Evolutionary conservation across 345 rosid species (phyloP).

Genomic region (Linum tenue): DNA sequence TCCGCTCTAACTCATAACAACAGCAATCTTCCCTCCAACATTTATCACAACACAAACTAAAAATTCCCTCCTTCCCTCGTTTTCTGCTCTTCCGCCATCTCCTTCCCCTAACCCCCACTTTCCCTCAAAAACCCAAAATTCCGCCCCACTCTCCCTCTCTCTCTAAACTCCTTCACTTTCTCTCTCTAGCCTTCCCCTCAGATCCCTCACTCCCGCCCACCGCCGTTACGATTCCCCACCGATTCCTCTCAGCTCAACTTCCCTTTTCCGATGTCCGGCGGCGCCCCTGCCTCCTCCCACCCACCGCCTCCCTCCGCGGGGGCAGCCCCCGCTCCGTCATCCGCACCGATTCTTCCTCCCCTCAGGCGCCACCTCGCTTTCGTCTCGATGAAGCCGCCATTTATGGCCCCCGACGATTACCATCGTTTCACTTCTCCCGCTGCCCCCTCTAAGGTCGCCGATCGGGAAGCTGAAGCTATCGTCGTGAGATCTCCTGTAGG

Average conservation of each 20-base stretch:
- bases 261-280: slow-evolving; percentile 35
- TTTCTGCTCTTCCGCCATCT: slow-evolving; percentile 13
- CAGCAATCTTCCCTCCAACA: slow-evolving; percentile 19
- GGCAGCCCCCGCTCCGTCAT: slow-evolving; percentile 16
- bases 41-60: slow-evolving; percentile 10
- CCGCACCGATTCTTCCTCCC: slow-evolving; percentile 54
- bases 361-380: slow-evolving; percentile 64
- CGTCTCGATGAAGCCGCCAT: slow-evolving; percentile 65
- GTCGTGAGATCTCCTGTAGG: slow-evolving; percentile 80
- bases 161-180: slow-evolving; percentile 3
- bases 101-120: slow-evolving; percentile 6
- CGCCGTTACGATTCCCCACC: not conserved
- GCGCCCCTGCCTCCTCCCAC: slow-evolving; percentile 34
- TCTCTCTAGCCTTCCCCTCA: not conserved
- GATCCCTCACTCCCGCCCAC: not conserved
- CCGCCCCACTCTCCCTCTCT: slow-evolving; percentile 4
- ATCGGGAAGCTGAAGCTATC: slow-evolving; percentile 52
- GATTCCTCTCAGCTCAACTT: not conserved
- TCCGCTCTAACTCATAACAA: not conserved
- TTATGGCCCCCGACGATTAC: slow-evolving; percentile 53
- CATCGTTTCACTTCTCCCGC: slow-evolving; percentile 45
- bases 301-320: slow-evolving; percentile 26
- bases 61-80: slow-evolving; percentile 25
- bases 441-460: slow-evolving; percentile 21
- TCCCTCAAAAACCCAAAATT: slow-evolving; percentile 3